phyloP scores from a whole-genome alignment of 1,284 basidiomycete species.

The Mycena sp. region DNA sequence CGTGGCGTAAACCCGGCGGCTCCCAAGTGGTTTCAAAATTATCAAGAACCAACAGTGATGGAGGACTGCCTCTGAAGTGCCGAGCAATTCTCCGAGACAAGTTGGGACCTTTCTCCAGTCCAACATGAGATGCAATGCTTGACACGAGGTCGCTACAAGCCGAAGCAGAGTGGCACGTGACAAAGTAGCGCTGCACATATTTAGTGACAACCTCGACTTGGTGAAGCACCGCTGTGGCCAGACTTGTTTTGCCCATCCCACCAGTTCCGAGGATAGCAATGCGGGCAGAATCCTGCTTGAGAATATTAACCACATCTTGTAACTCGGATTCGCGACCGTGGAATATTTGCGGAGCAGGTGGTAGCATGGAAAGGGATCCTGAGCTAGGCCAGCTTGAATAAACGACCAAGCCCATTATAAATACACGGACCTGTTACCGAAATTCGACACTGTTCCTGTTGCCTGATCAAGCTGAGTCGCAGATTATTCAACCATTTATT shows the following conservation, averaged over 20 bases:
- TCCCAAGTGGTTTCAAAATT: constrained; percentile 46
- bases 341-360: constrained; percentile 9
- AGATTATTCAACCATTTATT: background rate
- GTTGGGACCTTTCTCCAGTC: background rate
- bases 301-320: background rate
- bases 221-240: constrained; percentile 37
- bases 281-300: background rate
- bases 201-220: constrained; percentile 23
- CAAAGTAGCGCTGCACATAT: constrained; percentile 23
- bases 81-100: background rate
- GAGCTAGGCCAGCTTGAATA: too few relatives aligned
- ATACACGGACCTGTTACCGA: too few relatives aligned
- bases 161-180: constrained; percentile 39
- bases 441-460: too few relatives aligned
- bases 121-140: constrained; percentile 31
- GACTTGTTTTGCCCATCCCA: constrained; percentile 43
- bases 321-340: constrained; percentile 4
- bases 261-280: constrained; percentile 41
- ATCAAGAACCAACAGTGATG: constrained; percentile 39
- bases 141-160: constrained; percentile 35
- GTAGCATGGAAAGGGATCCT: constrained; percentile 4
- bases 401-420: too few relatives aligned
- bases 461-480: background rate
- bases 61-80: background rate
- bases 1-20: constrained; percentile 26